Conservation (phyloP, 768 basidiomycete genomes). For the Mycena olivaceomarginata region DNA sequence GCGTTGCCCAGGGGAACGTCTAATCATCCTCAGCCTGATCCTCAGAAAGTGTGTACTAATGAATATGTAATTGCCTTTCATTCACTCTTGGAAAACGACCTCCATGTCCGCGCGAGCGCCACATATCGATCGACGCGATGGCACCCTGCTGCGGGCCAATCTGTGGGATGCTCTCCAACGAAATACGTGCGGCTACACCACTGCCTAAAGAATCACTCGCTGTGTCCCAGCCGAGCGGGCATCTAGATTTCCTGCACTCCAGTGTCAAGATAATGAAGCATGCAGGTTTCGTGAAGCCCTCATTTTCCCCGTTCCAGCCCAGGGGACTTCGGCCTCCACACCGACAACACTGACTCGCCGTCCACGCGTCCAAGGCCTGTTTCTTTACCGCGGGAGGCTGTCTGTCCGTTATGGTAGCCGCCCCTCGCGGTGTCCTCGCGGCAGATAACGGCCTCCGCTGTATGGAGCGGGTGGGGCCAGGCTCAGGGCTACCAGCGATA, state of each 20-base stretch:
- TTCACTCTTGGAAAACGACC: neutral
- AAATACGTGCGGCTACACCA: neutral
- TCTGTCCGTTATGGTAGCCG: neutral
- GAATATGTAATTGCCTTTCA: neutral
- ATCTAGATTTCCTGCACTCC: conserved; percentile 1
- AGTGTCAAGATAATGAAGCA: neutral
- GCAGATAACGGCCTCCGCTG: conserved; percentile 22
- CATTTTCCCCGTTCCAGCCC: neutral
- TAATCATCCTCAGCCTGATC: conserved; percentile 2
- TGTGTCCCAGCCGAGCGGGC: neutral
- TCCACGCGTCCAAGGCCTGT: conserved; percentile 26
- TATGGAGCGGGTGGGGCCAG: conserved; percentile 12
- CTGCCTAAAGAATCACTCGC: neutral
- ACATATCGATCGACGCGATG: conserved; percentile 22
- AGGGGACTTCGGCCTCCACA: neutral
- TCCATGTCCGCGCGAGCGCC: neutral
- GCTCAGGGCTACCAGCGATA: conserved; percentile 19
- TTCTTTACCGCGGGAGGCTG: conserved; percentile 23
- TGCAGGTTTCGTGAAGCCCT: conserved; percentile 4
- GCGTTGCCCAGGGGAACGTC: conserved; percentile 64
- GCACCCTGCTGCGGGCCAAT: neutral
- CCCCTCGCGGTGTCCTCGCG: conserved; percentile 25
- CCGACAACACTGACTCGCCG: neutral
- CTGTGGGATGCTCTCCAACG: neutral
- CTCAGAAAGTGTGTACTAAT: conserved; percentile 1